Percentiles rank a stretch among this genome's conserved stretches.
Evolutionary conservation across 768 basidiomycete species (phyloP).

Genomic region (Rossbeevera mucosa): DNA sequence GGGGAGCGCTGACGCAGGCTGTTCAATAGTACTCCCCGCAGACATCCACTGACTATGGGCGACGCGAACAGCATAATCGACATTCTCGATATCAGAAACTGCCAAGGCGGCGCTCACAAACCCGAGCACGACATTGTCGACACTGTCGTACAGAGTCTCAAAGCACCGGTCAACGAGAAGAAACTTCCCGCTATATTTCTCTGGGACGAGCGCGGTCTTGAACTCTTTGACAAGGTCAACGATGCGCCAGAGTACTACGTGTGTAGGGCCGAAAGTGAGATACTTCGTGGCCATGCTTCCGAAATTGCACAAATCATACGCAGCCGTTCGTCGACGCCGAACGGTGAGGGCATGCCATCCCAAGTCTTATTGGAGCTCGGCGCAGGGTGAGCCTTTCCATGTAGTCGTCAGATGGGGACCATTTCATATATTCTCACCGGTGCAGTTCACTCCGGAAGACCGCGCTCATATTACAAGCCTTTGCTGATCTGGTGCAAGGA

Average conservation of each 20-base stretch:
- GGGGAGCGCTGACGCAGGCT: no score
- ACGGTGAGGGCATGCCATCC: conserved; percentile 25
- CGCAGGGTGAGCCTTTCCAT: conserved; percentile 66
- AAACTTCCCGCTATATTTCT: conserved; percentile 79
- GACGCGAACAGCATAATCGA: conserved; percentile 13
- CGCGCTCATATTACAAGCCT: conserved; percentile 69
- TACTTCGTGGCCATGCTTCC: conserved; percentile 65
- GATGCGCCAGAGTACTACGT: conserved; percentile 82
- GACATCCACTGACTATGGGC: conserved; percentile 20
- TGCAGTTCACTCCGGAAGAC: conserved; percentile 83
- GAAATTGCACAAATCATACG: conserved; percentile 79
- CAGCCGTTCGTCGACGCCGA: conserved; percentile 18
- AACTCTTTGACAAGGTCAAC: conserved; percentile 82
- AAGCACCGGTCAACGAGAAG: conserved; percentile 50
- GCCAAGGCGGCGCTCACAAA: conserved; percentile 1
- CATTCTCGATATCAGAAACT: conserved; percentile 21
- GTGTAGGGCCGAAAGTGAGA: conserved; percentile 82
- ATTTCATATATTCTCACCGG: not conserved
- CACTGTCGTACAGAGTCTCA: conserved; percentile 53
- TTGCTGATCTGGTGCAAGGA: conserved; percentile 52
- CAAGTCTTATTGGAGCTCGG: conserved; percentile 85
- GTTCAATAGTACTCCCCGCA: no score
- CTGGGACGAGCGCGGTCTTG: conserved; percentile 82
- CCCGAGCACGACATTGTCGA: conserved; percentile 34
- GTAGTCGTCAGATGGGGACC: no score